Evolutionary conservation across 2,329 filamentous ascomycete species (phyloP).

Genomic region (Trichophaea hybrida): DNA sequence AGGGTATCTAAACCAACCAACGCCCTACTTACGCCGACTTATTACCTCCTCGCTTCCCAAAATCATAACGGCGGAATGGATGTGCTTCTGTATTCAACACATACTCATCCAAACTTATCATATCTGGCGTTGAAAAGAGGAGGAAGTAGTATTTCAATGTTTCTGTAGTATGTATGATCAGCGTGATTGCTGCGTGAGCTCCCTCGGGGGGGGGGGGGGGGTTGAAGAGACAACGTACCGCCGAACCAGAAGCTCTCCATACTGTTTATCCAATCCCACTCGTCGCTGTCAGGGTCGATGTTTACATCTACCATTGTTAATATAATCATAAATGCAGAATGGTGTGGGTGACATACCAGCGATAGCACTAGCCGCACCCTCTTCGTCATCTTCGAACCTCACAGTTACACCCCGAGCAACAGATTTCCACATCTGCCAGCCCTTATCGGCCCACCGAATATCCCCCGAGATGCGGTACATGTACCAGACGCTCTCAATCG

Average conservation of each 20-base stretch:
- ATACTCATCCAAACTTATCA: slow-evolving; percentile 52
- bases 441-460: slow-evolving; percentile 57
- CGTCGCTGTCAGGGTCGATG: slow-evolving; percentile 1
- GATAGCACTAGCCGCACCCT: background rate
- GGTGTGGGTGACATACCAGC: slow-evolving; percentile 24
- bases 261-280: slow-evolving; percentile 36
- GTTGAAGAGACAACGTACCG: slow-evolving; percentile 62
- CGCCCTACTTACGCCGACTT: background rate
- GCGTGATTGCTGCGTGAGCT: slow-evolving; percentile 29
- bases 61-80: slow-evolving; percentile 37
- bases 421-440: slow-evolving; percentile 71
- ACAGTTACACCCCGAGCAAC: slow-evolving; percentile 33
- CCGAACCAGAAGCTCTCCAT: slow-evolving; percentile 85
- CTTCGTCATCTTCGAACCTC: background rate
- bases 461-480: slow-evolving; percentile 84
- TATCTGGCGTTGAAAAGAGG: slow-evolving; percentile 52
- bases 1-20: background rate
- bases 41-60: background rate
- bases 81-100: slow-evolving; percentile 53
- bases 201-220: too few species aligned
- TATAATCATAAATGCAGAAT: slow-evolving; percentile 45
- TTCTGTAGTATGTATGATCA: slow-evolving; percentile 55
- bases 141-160: slow-evolving; percentile 87
- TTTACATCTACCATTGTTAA: slow-evolving; percentile 12
- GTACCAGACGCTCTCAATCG: slow-evolving; percentile 70